Evolutionary conservation across 331 rosid genomes (phyloP), one percentile per base, ranked within the genome.

Genomic region (Acacia concinna): DNA sequence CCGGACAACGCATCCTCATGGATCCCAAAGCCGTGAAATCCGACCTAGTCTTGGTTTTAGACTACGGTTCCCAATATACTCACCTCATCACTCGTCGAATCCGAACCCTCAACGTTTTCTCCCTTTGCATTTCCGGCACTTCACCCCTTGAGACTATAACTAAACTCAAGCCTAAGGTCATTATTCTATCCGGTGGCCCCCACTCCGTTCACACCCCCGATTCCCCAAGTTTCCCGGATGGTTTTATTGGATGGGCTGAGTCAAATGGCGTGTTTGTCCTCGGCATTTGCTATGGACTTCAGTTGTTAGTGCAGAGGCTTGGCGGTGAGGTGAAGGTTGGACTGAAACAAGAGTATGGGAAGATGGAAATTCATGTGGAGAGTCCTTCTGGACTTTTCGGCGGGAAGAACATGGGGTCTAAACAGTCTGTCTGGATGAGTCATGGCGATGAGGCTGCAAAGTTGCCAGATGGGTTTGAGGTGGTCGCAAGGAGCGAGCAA

Each of bases 51-150:
- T 88, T 95, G 43, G 90, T 95, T 78, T 90, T 95, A 3, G 97
- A 95, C 79, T 95, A 81, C 27, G 99, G 99, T 40, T 95, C 99
- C 41, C 99, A 93, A 31, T 95, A 95, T 88, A 95, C 99, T 7
- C 99, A 95, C 74, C 97, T 95, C 82, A 93, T 95, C 89, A 93
- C 99, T 4, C 98, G 99, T 74, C 91, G 98, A 6, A 96, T 96
- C 78, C 84, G 99, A 7, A 82, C 91, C 63, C 97, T 91, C 81
- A 84, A 91, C 67, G 87, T 91, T 32, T 96, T 93, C 86, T 93
- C 99, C 63, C 97, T 93, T 86, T 93, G 98, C 79, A 81, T 96
- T 46, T 88, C 94, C 40, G 98, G 99, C 73, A 96, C 98, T 6
- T 87, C 92, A 8, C 27, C 94, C 27, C 97, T 96, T 49, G 17